Evolutionary conservation across 306 rosid species (phyloP).

Genomic region (Coriaria nepalensis): DNA sequence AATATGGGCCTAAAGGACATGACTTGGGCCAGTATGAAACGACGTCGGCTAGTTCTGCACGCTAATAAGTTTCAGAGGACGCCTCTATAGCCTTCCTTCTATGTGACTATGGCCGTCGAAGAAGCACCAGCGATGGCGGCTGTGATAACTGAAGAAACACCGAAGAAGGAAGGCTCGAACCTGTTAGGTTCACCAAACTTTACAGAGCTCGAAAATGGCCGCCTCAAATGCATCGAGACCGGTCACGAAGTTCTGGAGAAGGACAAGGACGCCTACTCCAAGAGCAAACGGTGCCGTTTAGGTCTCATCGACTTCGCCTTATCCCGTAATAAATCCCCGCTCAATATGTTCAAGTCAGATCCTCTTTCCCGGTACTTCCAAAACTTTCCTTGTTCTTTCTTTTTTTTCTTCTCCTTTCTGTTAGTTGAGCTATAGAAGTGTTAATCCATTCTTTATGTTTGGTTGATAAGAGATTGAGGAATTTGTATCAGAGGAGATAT

Average conservation of each 20-base stretch:
- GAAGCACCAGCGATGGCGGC: conserved; percentile 13
- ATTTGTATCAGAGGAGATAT: too few species aligned
- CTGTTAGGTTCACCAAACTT: conserved; percentile 70
- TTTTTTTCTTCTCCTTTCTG: not conserved
- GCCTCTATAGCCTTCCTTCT: conserved; percentile 27
- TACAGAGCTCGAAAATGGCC: conserved; percentile 52
- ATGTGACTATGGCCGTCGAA: not conserved
- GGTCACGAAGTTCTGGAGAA: conserved; percentile 65
- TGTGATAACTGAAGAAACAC: conserved; percentile 24
- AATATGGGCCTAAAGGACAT: too few species aligned
- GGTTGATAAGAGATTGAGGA: too few species aligned
- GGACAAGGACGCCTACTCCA: conserved; percentile 55
- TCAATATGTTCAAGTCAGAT: conserved; percentile 68
- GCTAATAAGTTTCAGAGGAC: conserved; percentile 38
- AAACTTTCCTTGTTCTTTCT: not conserved
- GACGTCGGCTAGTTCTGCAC: too few species aligned
- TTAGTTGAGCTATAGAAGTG: too few species aligned
- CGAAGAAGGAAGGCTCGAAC: conserved; percentile 48
- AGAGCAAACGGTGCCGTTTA: conserved; percentile 72
- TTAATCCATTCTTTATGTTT: too few species aligned
- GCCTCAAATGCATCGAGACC: conserved; percentile 69
- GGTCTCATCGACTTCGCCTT: conserved; percentile 69
- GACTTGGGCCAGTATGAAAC: too few species aligned
- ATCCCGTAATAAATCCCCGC: conserved; percentile 51
- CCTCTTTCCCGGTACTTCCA: conserved; percentile 57